Base-by-base conservation (phyloP, 768 basidiomycete species). In the Grammothele lineata region DNA sequence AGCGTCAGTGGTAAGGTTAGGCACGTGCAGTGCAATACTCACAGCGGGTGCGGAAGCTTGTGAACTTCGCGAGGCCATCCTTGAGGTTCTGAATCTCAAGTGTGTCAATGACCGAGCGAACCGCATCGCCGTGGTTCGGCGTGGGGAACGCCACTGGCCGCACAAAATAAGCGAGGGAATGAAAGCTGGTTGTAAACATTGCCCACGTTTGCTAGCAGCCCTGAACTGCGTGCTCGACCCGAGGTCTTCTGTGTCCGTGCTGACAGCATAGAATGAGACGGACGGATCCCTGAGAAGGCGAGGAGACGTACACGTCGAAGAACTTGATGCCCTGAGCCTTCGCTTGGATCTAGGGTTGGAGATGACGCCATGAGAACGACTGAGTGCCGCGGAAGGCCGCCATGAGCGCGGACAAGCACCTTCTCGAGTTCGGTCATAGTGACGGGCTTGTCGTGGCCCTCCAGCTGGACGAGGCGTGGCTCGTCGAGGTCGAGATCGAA, bases 371-470 rank as follows among this genome's bases (percentile, higher is more conserved):
- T 41, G 44, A 36, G 41, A 46, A 43, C 14, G 22, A 6, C 15
- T 43, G 18, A 40, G 4, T 39, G n/a, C 37, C 21, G 39, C 23
- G 40, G 25, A n/a, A 32, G 27, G 42, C 40, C 32, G 26, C 35
- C 25, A 8, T 26, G 35, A n/a, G n/a, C 32, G 37, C 51, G 43
- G 47, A 40, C 19, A 24, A 41, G 48, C 27, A 86, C 87, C 83
- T 95, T 96, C 57, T 93, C 85, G n/a, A 87, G 67, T 66, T 96
- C 93, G 12, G 91, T 80, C 70, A 92, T 85, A 85, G 81, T 86
- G 42, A 85, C 76, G 3, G 89, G 85, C 10, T 70, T 70, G 12
- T 39, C 43, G 59, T 81, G 70, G 27, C 77, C 85, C 44, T 85
- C 78, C 60, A 90, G 71, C 62, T 91, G 80, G 42, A 95, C 82